Evolutionary conservation across 345 rosid species (phyloP).

Genomic region (Dipteronia sinensis): DNA sequence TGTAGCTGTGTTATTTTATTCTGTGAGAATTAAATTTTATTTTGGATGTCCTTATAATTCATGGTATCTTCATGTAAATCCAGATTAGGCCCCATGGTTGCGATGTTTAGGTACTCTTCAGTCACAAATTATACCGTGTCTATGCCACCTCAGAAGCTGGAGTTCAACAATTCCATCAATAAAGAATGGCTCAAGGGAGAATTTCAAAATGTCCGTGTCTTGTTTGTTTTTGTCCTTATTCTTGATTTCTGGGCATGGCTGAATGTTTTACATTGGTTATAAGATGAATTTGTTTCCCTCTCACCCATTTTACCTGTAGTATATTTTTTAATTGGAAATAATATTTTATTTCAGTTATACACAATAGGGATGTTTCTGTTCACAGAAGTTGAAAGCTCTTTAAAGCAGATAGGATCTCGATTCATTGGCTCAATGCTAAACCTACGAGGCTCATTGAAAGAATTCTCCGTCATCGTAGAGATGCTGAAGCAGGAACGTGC

Average conservation of each 20-base stretch:
- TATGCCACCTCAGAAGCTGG: slow-evolving; percentile 72
- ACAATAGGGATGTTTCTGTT: slow-evolving; percentile 62
- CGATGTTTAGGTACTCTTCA: slow-evolving; percentile 82
- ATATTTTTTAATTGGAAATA: slow-evolving; percentile 5
- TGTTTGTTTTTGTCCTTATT: slow-evolving; percentile 11
- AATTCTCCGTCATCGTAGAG: slow-evolving; percentile 58
- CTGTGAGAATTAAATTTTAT: neutral
- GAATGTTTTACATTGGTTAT: slow-evolving; percentile 12
- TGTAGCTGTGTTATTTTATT: neutral
- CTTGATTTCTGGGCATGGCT: slow-evolving; percentile 10
- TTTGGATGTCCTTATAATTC: slow-evolving; percentile 10
- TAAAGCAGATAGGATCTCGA: slow-evolving; percentile 52
- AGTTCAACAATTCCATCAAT: slow-evolving; percentile 54
- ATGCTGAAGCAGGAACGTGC: slow-evolving; percentile 63
- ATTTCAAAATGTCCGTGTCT: slow-evolving; percentile 48
- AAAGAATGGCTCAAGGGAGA: slow-evolving; percentile 62
- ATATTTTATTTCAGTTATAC: slow-evolving; percentile 48
- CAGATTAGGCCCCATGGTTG: slow-evolving; percentile 88
- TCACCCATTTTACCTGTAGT: neutral
- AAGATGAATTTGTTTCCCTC: slow-evolving; percentile 4
- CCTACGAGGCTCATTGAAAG: slow-evolving; percentile 45
- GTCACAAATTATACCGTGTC: slow-evolving; percentile 69
- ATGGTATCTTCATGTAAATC: slow-evolving; percentile 23
- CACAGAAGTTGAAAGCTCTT: slow-evolving; percentile 48
- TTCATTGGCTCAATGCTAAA: slow-evolving; percentile 47